A percentile compares a stretch with the other conserved stretches of the same genome.
These are phyloP conservation scores for Suillus paluster DNA, from an alignment of 768 basidiomycete species.

Conservation along the genomic window DNA sequence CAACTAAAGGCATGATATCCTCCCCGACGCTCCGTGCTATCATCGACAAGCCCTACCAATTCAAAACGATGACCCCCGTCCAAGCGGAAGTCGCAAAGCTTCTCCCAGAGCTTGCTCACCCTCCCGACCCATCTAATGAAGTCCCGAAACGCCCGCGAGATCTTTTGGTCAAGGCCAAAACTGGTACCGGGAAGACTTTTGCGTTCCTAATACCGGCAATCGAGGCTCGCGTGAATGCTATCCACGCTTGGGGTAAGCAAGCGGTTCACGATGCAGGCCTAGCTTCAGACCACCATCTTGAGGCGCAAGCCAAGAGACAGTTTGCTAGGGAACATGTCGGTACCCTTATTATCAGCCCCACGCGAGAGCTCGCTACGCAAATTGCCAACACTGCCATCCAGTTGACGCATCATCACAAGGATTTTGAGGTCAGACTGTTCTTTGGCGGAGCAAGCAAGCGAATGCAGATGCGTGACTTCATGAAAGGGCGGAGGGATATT, in stretches of 20 bases:
- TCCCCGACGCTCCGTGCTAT: slow-evolving; percentile 59
- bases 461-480: slow-evolving; percentile 71
- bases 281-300: slow-evolving; percentile 32
- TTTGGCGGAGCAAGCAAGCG: slow-evolving; percentile 76
- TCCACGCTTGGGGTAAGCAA: slow-evolving; percentile 50
- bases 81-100: slow-evolving; percentile 79
- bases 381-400: slow-evolving; percentile 84
- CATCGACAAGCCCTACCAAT: slow-evolving; percentile 63
- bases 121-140: slow-evolving; percentile 43
- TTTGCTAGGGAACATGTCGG: slow-evolving; percentile 61
- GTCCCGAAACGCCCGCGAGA: slow-evolving; percentile 51
- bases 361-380: slow-evolving; percentile 87
- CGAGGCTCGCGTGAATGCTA: slow-evolving; percentile 67
- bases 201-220: slow-evolving; percentile 89
- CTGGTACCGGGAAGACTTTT: slow-evolving; percentile 89
- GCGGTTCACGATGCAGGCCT: slow-evolving; percentile 49
- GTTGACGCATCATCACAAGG: slow-evolving; percentile 61
- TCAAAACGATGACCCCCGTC: slow-evolving; percentile 77
- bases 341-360: slow-evolving; percentile 84
- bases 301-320: slow-evolving; percentile 32
- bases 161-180: slow-evolving; percentile 84
- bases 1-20: slow-evolving; percentile 45
- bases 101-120: slow-evolving; percentile 68
- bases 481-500: slow-evolving; percentile 68
- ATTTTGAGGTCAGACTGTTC: slow-evolving; percentile 73